These are phyloP conservation scores for Penicillium sp. DNA, from an alignment of 2,329 filamentous ascomycete species.

Conservation along the genomic window DNA sequence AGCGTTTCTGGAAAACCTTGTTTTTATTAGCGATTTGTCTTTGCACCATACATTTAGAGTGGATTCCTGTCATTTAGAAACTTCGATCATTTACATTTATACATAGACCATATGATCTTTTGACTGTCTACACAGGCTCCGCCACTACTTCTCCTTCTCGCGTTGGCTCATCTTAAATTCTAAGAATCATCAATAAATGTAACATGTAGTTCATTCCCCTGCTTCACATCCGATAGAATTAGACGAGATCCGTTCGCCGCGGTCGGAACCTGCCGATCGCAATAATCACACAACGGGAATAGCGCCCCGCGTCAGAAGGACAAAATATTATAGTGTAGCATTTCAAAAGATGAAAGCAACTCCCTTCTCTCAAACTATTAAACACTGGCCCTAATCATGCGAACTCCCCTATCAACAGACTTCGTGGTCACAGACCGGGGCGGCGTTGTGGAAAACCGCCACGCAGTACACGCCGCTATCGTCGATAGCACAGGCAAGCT, in stretches of 20 bases:
- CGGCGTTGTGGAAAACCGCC: constrained; percentile 49
- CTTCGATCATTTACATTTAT: constrained; percentile 7
- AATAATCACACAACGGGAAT: constrained; percentile 1
- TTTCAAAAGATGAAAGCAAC: too few relatives aligned
- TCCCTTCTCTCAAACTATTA: not conserved
- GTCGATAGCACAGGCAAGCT: constrained; percentile 44
- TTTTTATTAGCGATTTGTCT: not conserved
- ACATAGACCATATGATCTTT: not conserved
- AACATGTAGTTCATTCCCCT: too few relatives aligned
- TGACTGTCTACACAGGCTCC: not conserved
- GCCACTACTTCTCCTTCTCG: not conserved
- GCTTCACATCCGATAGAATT: not conserved
- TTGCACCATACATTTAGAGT: not conserved
- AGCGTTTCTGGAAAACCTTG: not conserved
- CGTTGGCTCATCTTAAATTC: too few relatives aligned
- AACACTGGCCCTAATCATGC: constrained; percentile 4
- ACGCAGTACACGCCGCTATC: constrained; percentile 50
- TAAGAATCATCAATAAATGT: too few relatives aligned
- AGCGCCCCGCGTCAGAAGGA: not conserved
- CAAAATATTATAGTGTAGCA: not conserved
- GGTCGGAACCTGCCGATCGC: constrained; percentile 2
- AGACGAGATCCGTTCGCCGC: not conserved
- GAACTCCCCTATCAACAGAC: constrained; percentile 23
- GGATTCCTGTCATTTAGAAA: constrained; percentile 6
- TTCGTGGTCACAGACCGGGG: constrained; percentile 44